A percentile compares a stretch with the other conserved stretches of the same genome.
Conservation (phyloP, 768 basidiomycete genomes). For the Rhodosporidiobolus sp. region DNA sequence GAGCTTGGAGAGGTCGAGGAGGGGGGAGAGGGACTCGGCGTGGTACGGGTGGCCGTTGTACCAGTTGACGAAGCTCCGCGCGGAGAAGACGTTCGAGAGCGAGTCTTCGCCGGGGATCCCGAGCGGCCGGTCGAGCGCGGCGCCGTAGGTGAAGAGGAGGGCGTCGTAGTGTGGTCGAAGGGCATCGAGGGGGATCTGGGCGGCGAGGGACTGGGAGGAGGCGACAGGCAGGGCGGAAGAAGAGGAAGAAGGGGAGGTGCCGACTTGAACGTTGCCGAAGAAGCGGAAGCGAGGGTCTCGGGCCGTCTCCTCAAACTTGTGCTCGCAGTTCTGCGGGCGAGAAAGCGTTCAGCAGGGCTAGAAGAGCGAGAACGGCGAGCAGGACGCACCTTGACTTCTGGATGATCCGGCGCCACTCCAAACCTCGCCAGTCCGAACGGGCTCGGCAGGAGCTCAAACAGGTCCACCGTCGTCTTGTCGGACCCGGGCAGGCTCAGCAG, state of each 20-base stretch:
- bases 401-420: constrained; percentile 96
- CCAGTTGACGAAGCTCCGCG: constrained; percentile 86
- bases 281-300: constrained; percentile 76
- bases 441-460: constrained; percentile 89
- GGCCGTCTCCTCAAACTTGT: constrained; percentile 84
- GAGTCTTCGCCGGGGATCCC: constrained; percentile 53
- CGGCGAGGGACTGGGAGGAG: constrained; percentile 47
- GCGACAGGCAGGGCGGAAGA: constrained; percentile 55
- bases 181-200: constrained; percentile 59
- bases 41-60: constrained; percentile 84
- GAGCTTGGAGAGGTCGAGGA: constrained; percentile 59
- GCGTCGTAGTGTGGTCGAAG: constrained; percentile 75
- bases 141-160: constrained; percentile 81
- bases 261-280: constrained; percentile 75
- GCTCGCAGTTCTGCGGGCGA: constrained; percentile 74
- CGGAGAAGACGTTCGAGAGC: constrained; percentile 63
- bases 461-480: constrained; percentile 61
- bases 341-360: constrained; percentile 1
- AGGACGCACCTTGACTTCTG: constrained; percentile 81
- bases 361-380: neutral
- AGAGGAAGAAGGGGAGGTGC: constrained; percentile 48
- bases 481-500: constrained; percentile 55
- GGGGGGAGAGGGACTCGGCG: constrained; percentile 50
- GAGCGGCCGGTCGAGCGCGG: constrained; percentile 60
- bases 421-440: constrained; percentile 93